Evolutionary conservation across 2,329 filamentous ascomycete genomes (phyloP), one percentile per base, ranked within the genome.

Genomic region (Triangularia setosa): DNA sequence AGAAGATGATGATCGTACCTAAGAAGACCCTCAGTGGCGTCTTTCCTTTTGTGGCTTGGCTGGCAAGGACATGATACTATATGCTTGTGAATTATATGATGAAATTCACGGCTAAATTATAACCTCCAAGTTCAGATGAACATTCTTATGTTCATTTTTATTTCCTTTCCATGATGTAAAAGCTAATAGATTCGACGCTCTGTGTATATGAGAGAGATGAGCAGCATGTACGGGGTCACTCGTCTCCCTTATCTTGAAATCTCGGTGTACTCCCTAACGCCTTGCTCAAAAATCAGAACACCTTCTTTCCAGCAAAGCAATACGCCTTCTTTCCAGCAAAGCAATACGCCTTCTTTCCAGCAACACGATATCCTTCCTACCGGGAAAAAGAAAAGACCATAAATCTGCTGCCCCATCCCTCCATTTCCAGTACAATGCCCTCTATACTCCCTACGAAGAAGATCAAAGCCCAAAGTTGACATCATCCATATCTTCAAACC

Each of bases 401-500:
- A n/a, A n/a, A 33, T 40, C 33, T n/a, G 3, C 40, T 9, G 6
- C 5, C 40, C n/a, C 21, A 48, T 21, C 7, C 2, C 21, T 48
- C n/a, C 18, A 3, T 48, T 11, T n/a, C 6, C 3, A 9, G 7
- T 48, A 48, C 40, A 48, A 12, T 21, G 9, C 40, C n/a, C n/a
- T 21, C 21, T n/a, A 48, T 11, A 48, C 12, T 5, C 40, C n/a
- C 40, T 48, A n/a, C 11, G 4, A 2, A 21, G 11, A 48, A 21
- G 1, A 7, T 48, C 40, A 48, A 21, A 48, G 40, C 7, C n/a
- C 12, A 21, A 28, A 55, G 23, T 25, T 55, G 4, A 55, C 8
- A 27, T 55, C 52, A 27, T 65, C 63, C 14, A 66, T 21, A 33
- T 68, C 64, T 58, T 70, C 69, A 16, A 69, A 68, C n/a, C 63